Evolutionary conservation across 768 basidiomycete genomes (phyloP), one percentile per base, ranked within the genome.

Genomic region (Thelephora ganbajun): DNA sequence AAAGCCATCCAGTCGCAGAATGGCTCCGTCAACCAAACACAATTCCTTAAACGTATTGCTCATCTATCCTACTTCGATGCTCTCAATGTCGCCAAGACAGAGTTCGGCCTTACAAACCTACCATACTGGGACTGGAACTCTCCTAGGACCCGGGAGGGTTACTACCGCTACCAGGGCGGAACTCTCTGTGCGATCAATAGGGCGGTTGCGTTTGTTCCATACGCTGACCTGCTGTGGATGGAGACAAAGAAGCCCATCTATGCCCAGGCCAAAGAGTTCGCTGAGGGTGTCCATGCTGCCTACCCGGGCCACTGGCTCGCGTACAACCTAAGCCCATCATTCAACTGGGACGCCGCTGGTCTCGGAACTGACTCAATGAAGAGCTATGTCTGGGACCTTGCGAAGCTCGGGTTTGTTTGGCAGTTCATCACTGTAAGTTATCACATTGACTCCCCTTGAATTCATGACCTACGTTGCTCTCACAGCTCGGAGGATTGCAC

Each of bases 61-160:
- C 78, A 78, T 51, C 74, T 71, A 16, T 88, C 91, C 6, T 80
- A 83, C 56, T 62, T 72, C 4, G 69, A 74, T 39, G 85, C 90
- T 0, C 70, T 86, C 50, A 63, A 65, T 49, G 79, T 97, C 53
- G 92, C 92, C 0, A 75, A 82, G 61, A 74, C 73, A 48, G 79
- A 86, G 55, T 93, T 83, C 57, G 83, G 85, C 22, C 68, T 92
- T 52, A 76, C 67, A 60, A 66, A 51, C 42, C 75, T 78, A 23
- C 91, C 92, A 0, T 86, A 79, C 74, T 98, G 90, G 89, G 72
- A 92, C 65, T 97, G 93, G 91, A 88, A 97, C 63, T 70, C 82
- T 43, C 90, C 94, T 34, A 71, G 96, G 50, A 96, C 94, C 0
- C 79, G 93, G 50, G 94, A 98, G 63, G 94, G 94, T 36, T 98